These are phyloP conservation scores for Calophaca sinica DNA, from an alignment of 306 rosid species.

Conservation along the genomic window DNA sequence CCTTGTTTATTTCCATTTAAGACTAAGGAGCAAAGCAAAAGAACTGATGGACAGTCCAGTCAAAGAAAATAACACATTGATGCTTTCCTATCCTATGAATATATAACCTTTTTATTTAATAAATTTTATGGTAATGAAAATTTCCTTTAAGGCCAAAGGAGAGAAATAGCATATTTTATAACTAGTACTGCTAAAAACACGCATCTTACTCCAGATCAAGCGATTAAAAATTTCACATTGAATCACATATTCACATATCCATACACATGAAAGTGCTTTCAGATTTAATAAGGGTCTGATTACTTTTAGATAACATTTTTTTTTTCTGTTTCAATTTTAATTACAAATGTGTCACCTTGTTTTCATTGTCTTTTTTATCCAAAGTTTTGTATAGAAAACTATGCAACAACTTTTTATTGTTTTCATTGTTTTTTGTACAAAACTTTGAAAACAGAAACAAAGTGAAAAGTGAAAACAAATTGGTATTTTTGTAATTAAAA, in stretches of 20 bases:
- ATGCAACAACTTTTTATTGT: too few species aligned
- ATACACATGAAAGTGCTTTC: conserved; percentile 13
- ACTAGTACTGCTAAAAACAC: conserved; percentile 11
- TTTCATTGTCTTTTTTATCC: too few species aligned
- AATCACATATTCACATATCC: neutral
- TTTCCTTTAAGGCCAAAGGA: conserved; percentile 21
- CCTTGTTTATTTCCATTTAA: conserved; percentile 18
- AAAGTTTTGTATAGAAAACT: too few species aligned
- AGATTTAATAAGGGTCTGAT: conserved; percentile 13
- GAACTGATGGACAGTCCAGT: neutral
- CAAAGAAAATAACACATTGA: neutral
- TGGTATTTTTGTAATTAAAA: neutral
- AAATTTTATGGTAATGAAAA: neutral
- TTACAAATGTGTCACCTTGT: too few species aligned
- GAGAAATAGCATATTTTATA: conserved; percentile 17
- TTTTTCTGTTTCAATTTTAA: neutral
- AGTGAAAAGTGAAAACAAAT: too few species aligned
- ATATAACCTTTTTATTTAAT: too few species aligned
- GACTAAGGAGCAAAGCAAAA: conserved; percentile 10
- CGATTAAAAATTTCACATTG: conserved; percentile 4
- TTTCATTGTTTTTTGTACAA: too few species aligned
- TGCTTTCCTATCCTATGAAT: conserved; percentile 22
- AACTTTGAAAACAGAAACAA: too few species aligned
- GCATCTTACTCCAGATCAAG: conserved; percentile 20
- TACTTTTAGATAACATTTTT: neutral